Evolutionary conservation across 768 basidiomycete genomes (phyloP).

Genomic region (Galerina sulciceps): DNA sequence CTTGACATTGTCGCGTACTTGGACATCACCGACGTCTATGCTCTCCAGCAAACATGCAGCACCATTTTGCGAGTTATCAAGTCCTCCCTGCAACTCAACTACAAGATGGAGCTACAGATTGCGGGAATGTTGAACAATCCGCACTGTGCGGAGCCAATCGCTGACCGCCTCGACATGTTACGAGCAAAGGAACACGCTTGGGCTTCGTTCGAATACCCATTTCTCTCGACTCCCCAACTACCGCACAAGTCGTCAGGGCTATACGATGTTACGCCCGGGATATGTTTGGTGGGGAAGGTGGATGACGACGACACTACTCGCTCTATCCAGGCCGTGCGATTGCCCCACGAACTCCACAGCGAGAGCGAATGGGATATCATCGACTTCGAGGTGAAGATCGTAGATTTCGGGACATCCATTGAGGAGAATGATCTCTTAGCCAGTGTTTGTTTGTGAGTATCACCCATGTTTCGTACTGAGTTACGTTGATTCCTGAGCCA

Average conservation of each 20-base stretch:
- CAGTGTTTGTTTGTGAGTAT: slow-evolving; percentile 15
- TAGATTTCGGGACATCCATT: slow-evolving; percentile 23
- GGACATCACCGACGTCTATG: neutral
- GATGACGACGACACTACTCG: neutral
- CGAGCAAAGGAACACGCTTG: neutral
- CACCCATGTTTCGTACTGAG: neutral
- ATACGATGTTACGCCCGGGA: neutral
- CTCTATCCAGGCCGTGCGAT: neutral
- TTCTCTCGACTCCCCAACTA: neutral
- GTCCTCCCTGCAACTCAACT: neutral
- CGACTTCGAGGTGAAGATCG: slow-evolving; percentile 8
- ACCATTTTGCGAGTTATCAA: too few relatives aligned
- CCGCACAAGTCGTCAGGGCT: neutral
- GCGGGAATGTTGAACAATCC: neutral
- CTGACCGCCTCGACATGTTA: neutral
- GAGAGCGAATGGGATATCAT: neutral
- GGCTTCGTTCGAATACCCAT: neutral
- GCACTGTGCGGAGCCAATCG: neutral
- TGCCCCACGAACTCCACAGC: neutral
- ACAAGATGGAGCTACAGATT: neutral
- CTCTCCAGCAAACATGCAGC: too few relatives aligned
- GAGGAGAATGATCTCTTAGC: slow-evolving; percentile 25
- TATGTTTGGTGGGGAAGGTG: neutral
- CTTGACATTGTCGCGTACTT: too few relatives aligned
- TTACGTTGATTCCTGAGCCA: neutral